These are phyloP conservation scores for Verticillium nubilum DNA, from an alignment of 2,329 filamentous ascomycete species.

Conservation along the genomic window DNA sequence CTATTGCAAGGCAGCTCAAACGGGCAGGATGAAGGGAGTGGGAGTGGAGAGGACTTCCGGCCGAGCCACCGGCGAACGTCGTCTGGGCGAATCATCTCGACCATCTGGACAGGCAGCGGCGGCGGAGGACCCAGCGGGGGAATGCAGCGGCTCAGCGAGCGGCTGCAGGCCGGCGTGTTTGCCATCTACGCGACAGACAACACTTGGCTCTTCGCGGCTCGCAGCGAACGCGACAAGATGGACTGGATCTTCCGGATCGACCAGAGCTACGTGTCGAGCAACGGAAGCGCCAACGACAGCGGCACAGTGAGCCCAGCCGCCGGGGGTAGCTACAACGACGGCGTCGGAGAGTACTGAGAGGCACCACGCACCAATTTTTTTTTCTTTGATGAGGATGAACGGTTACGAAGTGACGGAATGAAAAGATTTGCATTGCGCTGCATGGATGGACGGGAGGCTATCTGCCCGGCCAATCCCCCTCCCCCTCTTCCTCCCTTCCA, in stretches of 20 bases:
- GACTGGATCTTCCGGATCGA: constrained; percentile 97
- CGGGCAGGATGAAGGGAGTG: constrained; percentile 21
- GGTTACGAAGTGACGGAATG: not conserved
- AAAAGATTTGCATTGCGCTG: not conserved
- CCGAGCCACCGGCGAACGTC: constrained; percentile 42
- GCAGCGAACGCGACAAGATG: constrained; percentile 85
- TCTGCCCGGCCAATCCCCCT: not conserved
- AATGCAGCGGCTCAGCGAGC: constrained; percentile 48
- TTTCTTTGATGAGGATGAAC: not conserved
- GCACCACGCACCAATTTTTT: not conserved
- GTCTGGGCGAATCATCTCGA: constrained; percentile 49
- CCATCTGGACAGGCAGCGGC: constrained; percentile 46
- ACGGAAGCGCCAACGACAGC: constrained; percentile 33
- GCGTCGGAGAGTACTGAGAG: constrained; percentile 4
- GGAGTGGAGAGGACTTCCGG: constrained; percentile 30
- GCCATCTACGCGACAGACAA: constrained; percentile 92
- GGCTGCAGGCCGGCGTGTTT: constrained; percentile 71
- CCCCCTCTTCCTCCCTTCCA: not conserved
- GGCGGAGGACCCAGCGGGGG: constrained; percentile 31
- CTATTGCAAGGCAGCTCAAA: constrained; percentile 54
- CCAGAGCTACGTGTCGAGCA: constrained; percentile 59
- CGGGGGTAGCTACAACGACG: constrained; percentile 3
- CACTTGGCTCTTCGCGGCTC: constrained; percentile 88
- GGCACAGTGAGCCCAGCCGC: constrained; percentile 28
- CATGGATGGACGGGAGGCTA: not conserved